Base-by-base conservation (phyloP, 169 alveolate genomes). In the Haemoproteus tartakovskyi region DNA sequence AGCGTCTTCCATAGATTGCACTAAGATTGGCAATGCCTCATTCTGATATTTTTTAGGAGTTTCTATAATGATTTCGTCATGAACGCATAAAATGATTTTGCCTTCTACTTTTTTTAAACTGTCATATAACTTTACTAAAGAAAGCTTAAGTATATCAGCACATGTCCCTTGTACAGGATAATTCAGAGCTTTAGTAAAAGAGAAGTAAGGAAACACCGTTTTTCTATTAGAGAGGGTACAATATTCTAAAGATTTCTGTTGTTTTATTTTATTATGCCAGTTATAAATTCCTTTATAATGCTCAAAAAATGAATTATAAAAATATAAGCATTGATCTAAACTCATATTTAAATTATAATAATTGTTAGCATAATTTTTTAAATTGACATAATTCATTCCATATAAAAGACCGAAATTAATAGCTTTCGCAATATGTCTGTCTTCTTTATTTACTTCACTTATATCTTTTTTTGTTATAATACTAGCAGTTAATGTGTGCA, bases 141-240 rank as follows among this genome's bases (percentile, higher is more conserved):
- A 78, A 59, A 90, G 89, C 59, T 91, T 91, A n/a, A 91, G 86
- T n/a, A 91, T 91, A 45, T 90, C 94, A 3, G 94, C 94, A 33
- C 94, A 91, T 6, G 95, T 91, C 6, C 95, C 95, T 84, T 91
- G 95, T 2, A 91, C 93, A 11, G 95, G 95, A 80, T 91, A 90
- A 85, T 91, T 91, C 26, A 91, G 86, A 14, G 93, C 85, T 48
- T 91, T 81, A 0, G 95, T 91, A 62, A 91, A 91, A 11, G 94
- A 85, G 54, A 89, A 89, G 14, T 82, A 80, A 57, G 90, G 94
- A 54, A 91, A 91, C 4, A 86, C 51, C n/a, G 92, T 90, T 40
- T 89, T 64, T 12, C 95, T 79, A 50, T 88, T 87, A 8, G 93
- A 81, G 41, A 88, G 59, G 5, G 95, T 91, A n/a, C 38, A 30